Conservation (phyloP, 352 stramenopile genomes). For the Phytophthora tubulina region DNA sequence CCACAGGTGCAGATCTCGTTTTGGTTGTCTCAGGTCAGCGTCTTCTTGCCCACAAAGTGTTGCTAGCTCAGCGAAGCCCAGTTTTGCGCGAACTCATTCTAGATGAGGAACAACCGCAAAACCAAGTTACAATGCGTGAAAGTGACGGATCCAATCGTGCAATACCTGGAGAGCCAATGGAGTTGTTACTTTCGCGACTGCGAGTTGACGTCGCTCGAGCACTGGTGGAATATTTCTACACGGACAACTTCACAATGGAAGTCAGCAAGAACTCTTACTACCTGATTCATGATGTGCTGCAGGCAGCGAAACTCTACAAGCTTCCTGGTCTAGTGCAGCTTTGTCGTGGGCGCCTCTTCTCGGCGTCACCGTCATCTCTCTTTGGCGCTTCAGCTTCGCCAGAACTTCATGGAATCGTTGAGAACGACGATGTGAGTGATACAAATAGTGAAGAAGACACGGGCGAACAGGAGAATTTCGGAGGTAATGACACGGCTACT, state of each 20-base stretch:
- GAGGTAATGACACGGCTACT: background rate
- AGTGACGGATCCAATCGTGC: background rate
- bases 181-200: slow-evolving; percentile 62
- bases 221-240: slow-evolving; percentile 82
- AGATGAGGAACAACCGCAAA: slow-evolving; percentile 46
- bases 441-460: slow-evolving; percentile 8
- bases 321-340: slow-evolving; percentile 52
- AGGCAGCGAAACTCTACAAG: slow-evolving; percentile 55
- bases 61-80: slow-evolving; percentile 65
- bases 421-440: slow-evolving; percentile 25
- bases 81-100: slow-evolving; percentile 68
- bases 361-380: slow-evolving; percentile 24
- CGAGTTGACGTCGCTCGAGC: slow-evolving; percentile 61
- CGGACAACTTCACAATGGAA: slow-evolving; percentile 62
- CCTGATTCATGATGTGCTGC: slow-evolving; percentile 66
- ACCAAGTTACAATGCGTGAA: slow-evolving; percentile 9
- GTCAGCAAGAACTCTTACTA: slow-evolving; percentile 52
- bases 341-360: slow-evolving; percentile 49
- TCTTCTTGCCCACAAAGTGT: slow-evolving; percentile 60
- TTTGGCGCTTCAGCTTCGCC: background rate
- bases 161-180: slow-evolving; percentile 27
- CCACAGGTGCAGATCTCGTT: slow-evolving; percentile 45
- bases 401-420: slow-evolving; percentile 2
- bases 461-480: background rate
- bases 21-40: slow-evolving; percentile 58